Evolutionary conservation across 176 grass and related monocot genomes (phyloP).

Genomic region (Carex pumila): DNA sequence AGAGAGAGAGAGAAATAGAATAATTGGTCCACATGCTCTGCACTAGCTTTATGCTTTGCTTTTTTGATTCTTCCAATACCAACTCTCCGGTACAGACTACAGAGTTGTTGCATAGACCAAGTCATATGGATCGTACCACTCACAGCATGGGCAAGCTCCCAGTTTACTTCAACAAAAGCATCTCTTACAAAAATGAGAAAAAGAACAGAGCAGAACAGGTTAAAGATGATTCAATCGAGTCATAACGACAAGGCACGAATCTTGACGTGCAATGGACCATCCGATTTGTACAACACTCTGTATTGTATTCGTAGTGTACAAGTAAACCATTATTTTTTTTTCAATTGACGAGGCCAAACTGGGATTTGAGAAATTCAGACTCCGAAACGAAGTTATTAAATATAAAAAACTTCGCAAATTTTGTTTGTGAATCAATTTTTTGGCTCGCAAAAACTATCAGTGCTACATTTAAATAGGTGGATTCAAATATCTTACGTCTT

Average conservation of each 20-base stretch:
- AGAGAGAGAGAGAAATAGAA: not conserved
- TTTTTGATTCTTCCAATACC: conserved; percentile 18
- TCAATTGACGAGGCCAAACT: no score
- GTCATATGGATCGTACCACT: not conserved
- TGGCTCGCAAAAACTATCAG: no score
- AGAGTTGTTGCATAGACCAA: not conserved
- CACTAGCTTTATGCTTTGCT: conserved; percentile 1
- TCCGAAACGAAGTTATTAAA: no score
- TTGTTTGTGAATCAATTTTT: no score
- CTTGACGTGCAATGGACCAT: not conserved
- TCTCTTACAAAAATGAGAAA: not conserved
- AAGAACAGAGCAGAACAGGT: not conserved
- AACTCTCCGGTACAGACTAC: not conserved
- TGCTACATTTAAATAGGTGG: no score
- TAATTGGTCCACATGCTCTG: conserved; percentile 16
- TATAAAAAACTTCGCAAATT: no score
- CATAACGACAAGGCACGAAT: not conserved
- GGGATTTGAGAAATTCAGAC: no score
- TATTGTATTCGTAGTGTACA: no score
- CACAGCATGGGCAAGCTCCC: not conserved
- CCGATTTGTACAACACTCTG: no score
- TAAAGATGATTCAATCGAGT: not conserved
- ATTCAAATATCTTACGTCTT: no score
- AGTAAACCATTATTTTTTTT: no score
- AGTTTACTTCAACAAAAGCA: not conserved